Percentiles rank a stretch among this genome's conserved stretches.
Conservation (phyloP, 2,329 filamentous ascomycete species). For the Coleophoma cylindrospora region DNA sequence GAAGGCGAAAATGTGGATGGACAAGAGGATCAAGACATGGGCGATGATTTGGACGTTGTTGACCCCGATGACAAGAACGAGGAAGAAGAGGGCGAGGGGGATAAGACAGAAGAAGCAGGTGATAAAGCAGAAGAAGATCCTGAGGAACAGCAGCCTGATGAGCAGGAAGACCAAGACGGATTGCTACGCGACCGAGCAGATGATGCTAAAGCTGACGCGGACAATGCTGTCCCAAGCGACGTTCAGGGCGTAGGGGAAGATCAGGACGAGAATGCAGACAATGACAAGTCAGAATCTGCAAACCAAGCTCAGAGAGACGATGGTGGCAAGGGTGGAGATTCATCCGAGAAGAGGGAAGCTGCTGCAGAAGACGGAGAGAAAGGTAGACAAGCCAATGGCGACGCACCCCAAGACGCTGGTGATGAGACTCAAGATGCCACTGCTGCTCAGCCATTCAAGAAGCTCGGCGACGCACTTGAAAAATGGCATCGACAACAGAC, state of each 20-base stretch:
- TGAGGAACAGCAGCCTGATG: constrained; percentile 48
- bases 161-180: constrained; percentile 40
- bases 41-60: constrained; percentile 26
- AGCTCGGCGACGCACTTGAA: constrained; percentile 88
- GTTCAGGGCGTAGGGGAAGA: constrained; percentile 60
- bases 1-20: constrained; percentile 31
- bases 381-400: constrained; percentile 35
- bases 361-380: constrained; percentile 59
- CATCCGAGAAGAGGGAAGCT: constrained; percentile 58
- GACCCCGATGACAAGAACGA: constrained; percentile 19
- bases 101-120: constrained; percentile 48
- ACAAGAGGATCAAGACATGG: constrained; percentile 32
- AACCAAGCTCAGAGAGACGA: constrained; percentile 60
- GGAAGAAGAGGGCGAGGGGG: constrained; percentile 23
- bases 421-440: constrained; percentile 33
- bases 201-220: constrained; percentile 46
- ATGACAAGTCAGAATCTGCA: constrained; percentile 57
- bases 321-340: constrained; percentile 60
- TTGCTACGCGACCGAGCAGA: constrained; percentile 35
- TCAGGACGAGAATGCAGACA: constrained; percentile 56
- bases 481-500: constrained; percentile 86
- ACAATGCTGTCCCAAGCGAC: constrained; percentile 61
- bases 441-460: constrained; percentile 76
- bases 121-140: constrained; percentile 40
- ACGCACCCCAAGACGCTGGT: constrained; percentile 29